Evolutionary conservation across 2,329 filamentous ascomycete genomes (phyloP), one percentile per base, ranked within the genome.

Genomic region (Colletotrichum aenigma): DNA sequence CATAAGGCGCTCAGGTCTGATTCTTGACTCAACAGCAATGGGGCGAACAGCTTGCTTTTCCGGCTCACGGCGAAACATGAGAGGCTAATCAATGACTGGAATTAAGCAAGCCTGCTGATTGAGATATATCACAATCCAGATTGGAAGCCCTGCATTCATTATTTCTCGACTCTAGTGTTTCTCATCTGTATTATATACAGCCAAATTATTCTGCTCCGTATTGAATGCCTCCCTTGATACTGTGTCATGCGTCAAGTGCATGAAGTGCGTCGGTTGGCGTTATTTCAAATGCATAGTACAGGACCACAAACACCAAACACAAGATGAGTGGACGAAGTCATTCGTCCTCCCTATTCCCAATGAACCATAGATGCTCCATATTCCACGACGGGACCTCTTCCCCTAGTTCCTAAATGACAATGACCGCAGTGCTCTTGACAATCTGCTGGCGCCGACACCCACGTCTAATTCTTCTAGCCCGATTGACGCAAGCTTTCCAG

Each of bases 21-120:
- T 21, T n/a, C 3, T 21, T 0, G 0, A 21, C 7, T 48, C 43
- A n/a, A 48, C 43, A 48, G n/a, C 43, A 43, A 43, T 18, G n/a
- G n/a, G n/a, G n/a, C n/a, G n/a, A n/a, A n/a, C n/a, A n/a, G n/a
- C n/a, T n/a, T n/a, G n/a, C n/a, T 30, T 30, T 30, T 9, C 28
- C 28, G 28, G 10, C 28, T 8, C 28, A 30, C 10, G 28, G 4
- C 10, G n/a, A 13, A 48, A 21, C 0, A 13, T 1, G 43, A 12
- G 4, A 21, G 2, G 43, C 3, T 48, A 4, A 0, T 1, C 43
- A 13, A 7, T 21, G n/a, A 7, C 6, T 1, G 9, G 2, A 2
- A 21, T 7, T 4, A 48, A 13, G n/a, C 3, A 48, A 48, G 6
- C 3, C 10, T 48, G 10, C 2, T 48, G n/a, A 48, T 48, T 21